Evolutionary conservation across 192 early-diverging fungal species (phyloP), one percentile per base, ranked within the genome.

Genomic region (Umbelopsis sp.): DNA sequence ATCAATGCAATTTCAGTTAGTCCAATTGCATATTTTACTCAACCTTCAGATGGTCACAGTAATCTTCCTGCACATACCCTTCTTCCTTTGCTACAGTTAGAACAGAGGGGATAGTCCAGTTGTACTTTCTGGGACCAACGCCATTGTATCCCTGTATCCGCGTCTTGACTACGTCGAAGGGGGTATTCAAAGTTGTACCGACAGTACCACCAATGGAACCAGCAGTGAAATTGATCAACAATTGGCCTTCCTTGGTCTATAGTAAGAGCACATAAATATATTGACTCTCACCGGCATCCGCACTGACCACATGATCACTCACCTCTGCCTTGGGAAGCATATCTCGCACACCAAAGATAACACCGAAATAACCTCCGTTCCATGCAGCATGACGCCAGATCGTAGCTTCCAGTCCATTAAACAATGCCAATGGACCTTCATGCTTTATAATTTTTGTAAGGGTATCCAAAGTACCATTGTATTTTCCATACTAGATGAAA

Each of bases 281-380:
- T 35, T 11, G 25, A 18, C 25, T 27, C 33, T 3, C 9, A 16
- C 16, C 11, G 13, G 30, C 12, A 37, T 35, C 55, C 25, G 55
- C 55, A 61, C 30, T 61, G 55, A 35, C 30, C 55, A 58, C 27
- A 58, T 58, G 53, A 33, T 21, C 50, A 25, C 23, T 50, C 52
- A 77, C 76, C 76, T 78, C 64, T 21, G 78, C 67, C 52, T 95
- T 92, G 48, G 95, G 97, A 49, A 98, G 74, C 20, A 82, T 46
- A 50, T 77, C 82, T 67, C 88, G 90, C 67, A 97, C 86, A 46
- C 74, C 83, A 67, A 85, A 87, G 75, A 93, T 91, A 68, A 84
- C 87, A 64, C 94, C 94, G 89, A 97, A 97, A 87, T 95, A 97
- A 61, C 95, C 97, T 76, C 94, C 95, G 81, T 98, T 98, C 97